Evolutionary conservation across 768 basidiomycete genomes (phyloP), one percentile per base, ranked within the genome.

Genomic region (Lactarius sanguifluus): DNA sequence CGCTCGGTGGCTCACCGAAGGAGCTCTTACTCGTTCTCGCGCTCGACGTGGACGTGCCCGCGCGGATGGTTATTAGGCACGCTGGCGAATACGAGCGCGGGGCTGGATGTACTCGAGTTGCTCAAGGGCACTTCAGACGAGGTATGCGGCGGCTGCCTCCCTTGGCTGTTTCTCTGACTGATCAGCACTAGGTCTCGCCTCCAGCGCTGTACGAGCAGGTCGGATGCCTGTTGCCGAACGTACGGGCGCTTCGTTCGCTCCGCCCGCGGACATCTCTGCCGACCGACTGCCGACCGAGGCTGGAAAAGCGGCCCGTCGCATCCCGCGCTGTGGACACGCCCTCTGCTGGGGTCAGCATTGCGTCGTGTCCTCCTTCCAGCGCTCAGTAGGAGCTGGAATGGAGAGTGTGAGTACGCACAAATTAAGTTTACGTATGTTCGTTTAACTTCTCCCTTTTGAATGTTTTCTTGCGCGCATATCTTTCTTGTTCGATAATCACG

Each of bases 251-350:
- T 18, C 73, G 55, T 41, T 70, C 71, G 1, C 72, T 78, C 40
- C 71, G 71, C 20, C 60, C 77, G 59, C 25, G 77, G 75, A 64
- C 81, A 80, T 12, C 76, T 75, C 58, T 80, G 69, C 64, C 81
- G 75, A n/a, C n/a, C n/a, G n/a, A n/a, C n/a, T n/a, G n/a, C n/a
- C n/a, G n/a, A 12, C 80, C 71, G 74, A 80, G 65, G 25, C 78
- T 62, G 32, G 23, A 0, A 41, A 81, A 78, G 71, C 80, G 78
- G 59, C 34, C 72, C 71, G 32, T 73, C 75, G 65, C 70, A 74
- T 36, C 65, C 70, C 34, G 70, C 72, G 63, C n/a, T n/a, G n/a
- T n/a, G n/a, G n/a, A n/a, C n/a, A n/a, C 76, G 76, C 73, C 58
- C 69, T 43, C 71, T 71, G 43, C 58, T 66, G 63, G 75, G 75